These are phyloP conservation scores for Aspergillus oerlinghausenensis DNA, from an alignment of 2,329 filamentous ascomycete genomes.

Conservation along the genomic window DNA sequence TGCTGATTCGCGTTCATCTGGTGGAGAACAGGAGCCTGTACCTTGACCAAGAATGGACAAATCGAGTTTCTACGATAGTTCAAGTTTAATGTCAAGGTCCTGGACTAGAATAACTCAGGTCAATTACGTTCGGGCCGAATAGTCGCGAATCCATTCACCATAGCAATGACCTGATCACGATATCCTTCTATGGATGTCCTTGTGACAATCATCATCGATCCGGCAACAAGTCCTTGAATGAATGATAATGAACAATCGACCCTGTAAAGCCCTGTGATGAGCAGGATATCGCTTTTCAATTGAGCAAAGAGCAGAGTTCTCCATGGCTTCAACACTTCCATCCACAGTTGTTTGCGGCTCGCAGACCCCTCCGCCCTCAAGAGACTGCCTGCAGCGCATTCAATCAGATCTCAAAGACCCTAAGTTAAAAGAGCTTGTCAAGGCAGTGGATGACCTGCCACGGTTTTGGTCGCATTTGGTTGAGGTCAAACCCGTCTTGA, in stretches of 20 bases:
- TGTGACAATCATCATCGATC: neutral
- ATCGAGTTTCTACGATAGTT: neutral
- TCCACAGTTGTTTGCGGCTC: constrained; percentile 1
- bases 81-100: neutral
- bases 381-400: neutral
- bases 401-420: neutral
- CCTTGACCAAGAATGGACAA: neutral
- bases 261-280: neutral
- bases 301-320: neutral
- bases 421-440: neutral
- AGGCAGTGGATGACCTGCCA: neutral
- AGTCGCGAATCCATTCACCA: too few relatives aligned
- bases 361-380: neutral
- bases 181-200: neutral
- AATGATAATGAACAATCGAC: neutral
- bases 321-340: neutral
- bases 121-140: neutral
- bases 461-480: neutral
- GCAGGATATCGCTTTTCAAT: neutral
- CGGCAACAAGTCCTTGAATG: neutral
- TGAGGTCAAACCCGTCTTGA: neutral
- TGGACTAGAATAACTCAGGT: neutral
- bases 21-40: neutral
- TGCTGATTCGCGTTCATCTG: neutral
- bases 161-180: too few relatives aligned